Evolutionary conservation across 331 rosid species (phyloP).

Genomic region (Acacia pycnantha): DNA sequence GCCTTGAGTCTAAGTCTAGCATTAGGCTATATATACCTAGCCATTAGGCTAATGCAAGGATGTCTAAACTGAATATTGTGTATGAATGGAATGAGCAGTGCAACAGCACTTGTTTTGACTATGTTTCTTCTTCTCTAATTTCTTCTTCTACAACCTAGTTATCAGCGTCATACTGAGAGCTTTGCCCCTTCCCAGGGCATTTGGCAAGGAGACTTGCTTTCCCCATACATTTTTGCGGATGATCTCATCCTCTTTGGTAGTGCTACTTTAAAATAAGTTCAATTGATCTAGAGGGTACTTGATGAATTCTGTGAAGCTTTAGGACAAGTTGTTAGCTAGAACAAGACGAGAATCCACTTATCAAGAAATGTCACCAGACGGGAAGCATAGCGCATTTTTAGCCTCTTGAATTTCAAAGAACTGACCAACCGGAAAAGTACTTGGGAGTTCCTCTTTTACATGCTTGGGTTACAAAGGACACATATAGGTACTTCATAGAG

Average conservation of each 20-base stretch:
- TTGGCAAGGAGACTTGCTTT: not conserved
- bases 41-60: too few relatives aligned
- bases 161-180: not conserved
- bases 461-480: not conserved
- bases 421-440: not conserved
- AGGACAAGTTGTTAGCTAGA: not conserved
- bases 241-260: not conserved
- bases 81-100: too few relatives aligned
- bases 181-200: accelerated
- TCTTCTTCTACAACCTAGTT: too few relatives aligned
- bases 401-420: not conserved
- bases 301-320: not conserved
- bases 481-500: not conserved
- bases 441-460: not conserved
- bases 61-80: too few relatives aligned
- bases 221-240: not conserved
- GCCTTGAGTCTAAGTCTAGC: too few relatives aligned
- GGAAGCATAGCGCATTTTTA: too few relatives aligned
- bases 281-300: too few relatives aligned
- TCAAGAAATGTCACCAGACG: too few relatives aligned
- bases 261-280: not conserved
- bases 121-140: too few relatives aligned
- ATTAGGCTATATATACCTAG: too few relatives aligned
- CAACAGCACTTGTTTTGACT: too few relatives aligned
- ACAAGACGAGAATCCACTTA: not conserved